phyloP scores from a whole-genome alignment of 1,284 basidiomycete species.

The Abortiporus biennis region DNA sequence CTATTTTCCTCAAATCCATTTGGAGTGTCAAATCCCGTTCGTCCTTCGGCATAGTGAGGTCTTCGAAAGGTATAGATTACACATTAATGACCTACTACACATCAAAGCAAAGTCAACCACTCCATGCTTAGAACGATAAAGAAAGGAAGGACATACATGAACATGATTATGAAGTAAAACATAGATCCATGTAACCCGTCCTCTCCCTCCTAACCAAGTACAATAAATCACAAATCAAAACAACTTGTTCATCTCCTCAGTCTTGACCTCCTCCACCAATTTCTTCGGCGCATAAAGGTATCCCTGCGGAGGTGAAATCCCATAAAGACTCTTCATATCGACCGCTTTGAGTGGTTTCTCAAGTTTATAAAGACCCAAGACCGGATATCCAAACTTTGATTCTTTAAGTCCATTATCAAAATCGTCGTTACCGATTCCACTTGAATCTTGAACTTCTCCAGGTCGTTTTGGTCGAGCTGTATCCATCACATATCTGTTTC shows the following conservation, averaged over 20 bases:
- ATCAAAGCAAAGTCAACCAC: too few species aligned
- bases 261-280: constrained; percentile 17
- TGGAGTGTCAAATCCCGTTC: too few species aligned
- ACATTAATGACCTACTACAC: too few species aligned
- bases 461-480: constrained; percentile 24
- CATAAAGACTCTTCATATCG: constrained; percentile 19
- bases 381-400: constrained; percentile 27
- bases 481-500: constrained; percentile 21
- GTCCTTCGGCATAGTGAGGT: too few species aligned
- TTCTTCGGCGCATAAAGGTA: constrained; percentile 23
- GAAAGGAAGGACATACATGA: too few species aligned
- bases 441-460: constrained; percentile 24
- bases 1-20: too few species aligned
- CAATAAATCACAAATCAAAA: too few species aligned
- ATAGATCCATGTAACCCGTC: too few species aligned
- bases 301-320: constrained; percentile 23
- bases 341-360: constrained; percentile 16
- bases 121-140: too few species aligned
- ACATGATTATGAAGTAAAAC: too few species aligned
- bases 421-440: constrained; percentile 28
- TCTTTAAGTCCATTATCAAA: constrained; percentile 25
- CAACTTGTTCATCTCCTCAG: constrained; percentile 15
- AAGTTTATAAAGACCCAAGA: constrained; percentile 23
- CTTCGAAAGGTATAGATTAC: too few species aligned
- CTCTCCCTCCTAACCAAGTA: too few species aligned